Percentiles rank a stretch among this genome's conserved stretches.
Evolutionary conservation across 1,284 basidiomycete species (phyloP).

Genomic region (Ceratobasidium sp.): DNA sequence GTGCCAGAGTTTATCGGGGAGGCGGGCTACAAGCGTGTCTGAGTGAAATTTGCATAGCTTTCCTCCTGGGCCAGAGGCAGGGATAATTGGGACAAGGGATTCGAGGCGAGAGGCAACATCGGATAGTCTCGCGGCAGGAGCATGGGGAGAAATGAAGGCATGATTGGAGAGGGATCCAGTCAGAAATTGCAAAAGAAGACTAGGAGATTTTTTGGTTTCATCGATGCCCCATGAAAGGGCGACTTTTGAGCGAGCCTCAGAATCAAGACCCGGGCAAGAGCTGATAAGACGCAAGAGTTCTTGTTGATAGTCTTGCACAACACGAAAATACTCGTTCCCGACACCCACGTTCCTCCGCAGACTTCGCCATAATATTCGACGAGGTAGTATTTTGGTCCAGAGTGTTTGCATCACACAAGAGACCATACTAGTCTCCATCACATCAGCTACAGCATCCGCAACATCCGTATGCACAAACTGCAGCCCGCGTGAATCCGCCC

Average conservation of each 20-base stretch:
- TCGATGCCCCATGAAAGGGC: constrained; percentile 20
- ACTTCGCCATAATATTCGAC: not conserved
- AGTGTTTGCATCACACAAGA: constrained; percentile 13
- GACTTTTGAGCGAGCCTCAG: constrained; percentile 9
- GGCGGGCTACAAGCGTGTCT: constrained; percentile 3
- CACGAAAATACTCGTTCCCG: constrained; percentile 9
- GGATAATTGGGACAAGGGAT: not conserved
- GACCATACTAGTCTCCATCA: constrained; percentile 33
- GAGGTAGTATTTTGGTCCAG: constrained; percentile 4
- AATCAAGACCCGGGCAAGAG: not conserved
- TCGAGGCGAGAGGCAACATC: constrained; percentile 36
- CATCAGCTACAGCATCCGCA: constrained; percentile 18
- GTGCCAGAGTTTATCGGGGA: constrained; percentile 42
- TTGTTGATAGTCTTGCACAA: constrained; percentile 25
- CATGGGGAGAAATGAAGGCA: constrained; percentile 20
- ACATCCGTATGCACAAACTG: constrained; percentile 29
- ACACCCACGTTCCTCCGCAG: constrained; percentile 1
- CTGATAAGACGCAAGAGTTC: not conserved
- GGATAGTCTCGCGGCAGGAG: constrained; percentile 5
- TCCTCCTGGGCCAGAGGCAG: not conserved
- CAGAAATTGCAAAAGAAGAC: constrained; percentile 9
- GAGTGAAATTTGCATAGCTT: constrained; percentile 8
- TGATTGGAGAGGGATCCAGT: constrained; percentile 21
- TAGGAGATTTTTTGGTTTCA: not conserved
- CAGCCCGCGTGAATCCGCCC: constrained; percentile 33